Base-by-base conservation (phyloP, 164 flowering plant genomes). In the Litsea cubeba region DNA sequence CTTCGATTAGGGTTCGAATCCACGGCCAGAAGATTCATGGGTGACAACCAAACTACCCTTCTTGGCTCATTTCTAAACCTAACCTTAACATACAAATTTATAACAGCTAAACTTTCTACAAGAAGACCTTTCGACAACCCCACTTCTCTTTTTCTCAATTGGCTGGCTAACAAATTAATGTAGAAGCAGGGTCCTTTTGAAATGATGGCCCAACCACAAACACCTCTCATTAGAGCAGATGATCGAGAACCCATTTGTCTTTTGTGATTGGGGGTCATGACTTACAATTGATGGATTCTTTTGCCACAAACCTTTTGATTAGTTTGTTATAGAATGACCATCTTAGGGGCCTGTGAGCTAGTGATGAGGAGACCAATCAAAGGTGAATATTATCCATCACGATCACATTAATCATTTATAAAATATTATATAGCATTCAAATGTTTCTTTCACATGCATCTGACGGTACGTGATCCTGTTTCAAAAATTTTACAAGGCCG, bases 71-170 rank as follows among this genome's bases (percentile, higher is more conserved):
- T 20, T 66, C 69, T 65, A 77, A 73, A 82, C 85, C 88, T 82
- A 87, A 84, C 87, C 87, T 88, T 85, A 85, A 81, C 22, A 30
- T 74, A 24, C 50, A 24, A 77, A 79, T 76, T 79, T 88, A 85
- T 84, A 87, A 78, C 69, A 49, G 62, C 62, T 57, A 71, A 51
- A 40, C 7, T 40, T 72, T 71, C 68, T 49, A 40, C 40, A 69
- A 40, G 70, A 64, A 28, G 62, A 25, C n/a, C 51, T 71, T 58
- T 12, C 20, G 50, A 63, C 77, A 28, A 18, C 18, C 22, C 7
- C n/a, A 15, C 18, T 12, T 25, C 63, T 70, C 2, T 26, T 64
- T 8, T 11, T 62, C 30, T 6, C n/a, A 40, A 28, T 51, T n/a
- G n/a, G n/a, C n/a, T 32, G 65, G 35, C 58, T 40, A 70, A 46